Evolutionary conservation across 805 yeast species (phyloP), one percentile per base, ranked within the genome.

Genomic region (Candida odintsovae): DNA sequence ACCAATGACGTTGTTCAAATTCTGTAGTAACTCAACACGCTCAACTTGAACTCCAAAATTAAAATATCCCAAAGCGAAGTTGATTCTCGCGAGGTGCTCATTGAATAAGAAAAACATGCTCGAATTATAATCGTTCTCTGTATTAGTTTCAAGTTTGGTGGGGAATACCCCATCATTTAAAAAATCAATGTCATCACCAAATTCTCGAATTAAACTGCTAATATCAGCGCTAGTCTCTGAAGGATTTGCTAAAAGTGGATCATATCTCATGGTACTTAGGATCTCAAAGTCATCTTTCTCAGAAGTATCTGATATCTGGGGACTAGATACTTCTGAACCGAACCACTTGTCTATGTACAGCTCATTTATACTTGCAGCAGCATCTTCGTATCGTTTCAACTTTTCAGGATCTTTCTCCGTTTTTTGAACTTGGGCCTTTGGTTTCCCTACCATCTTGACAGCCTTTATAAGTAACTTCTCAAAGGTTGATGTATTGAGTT

Each of bases 191-290:
- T 20, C 29, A 6, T 47, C 49, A 33, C 47, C 53, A 40, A 51
- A 50, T 26, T 44, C 41, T 43, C 40, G 41, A n/a, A 48, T 16
- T 3, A 45, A 40, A 21, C 43, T 46, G 31, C 50, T 54, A 9
- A 50, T 42, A 7, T 38, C 40, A 16, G 43, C 53, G 8, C n/a
- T 26, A 9, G 29, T 13, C 7, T 36, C 29, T 9, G 18, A 6
- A 19, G 37, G 41, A 29, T 2, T 16, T n/a, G 62, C 41, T 44
- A 85, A 61, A 10, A 61, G 53, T 1, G 95, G 92, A 54, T 87
- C 95, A 58, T 83, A 89, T 42, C 96, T 69, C 35, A 89, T 73
- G 2, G 95, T 82, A 36, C 90, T 76, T 25, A 88, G 65, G 15
- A 88, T 62, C 51, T 80, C 76, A 57, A 86, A 82, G 6, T 69